Evolutionary conservation across 2,329 filamentous ascomycete genomes (phyloP), one percentile per base, ranked within the genome.

Genomic region (Pseudogymnoascus sp.): DNA sequence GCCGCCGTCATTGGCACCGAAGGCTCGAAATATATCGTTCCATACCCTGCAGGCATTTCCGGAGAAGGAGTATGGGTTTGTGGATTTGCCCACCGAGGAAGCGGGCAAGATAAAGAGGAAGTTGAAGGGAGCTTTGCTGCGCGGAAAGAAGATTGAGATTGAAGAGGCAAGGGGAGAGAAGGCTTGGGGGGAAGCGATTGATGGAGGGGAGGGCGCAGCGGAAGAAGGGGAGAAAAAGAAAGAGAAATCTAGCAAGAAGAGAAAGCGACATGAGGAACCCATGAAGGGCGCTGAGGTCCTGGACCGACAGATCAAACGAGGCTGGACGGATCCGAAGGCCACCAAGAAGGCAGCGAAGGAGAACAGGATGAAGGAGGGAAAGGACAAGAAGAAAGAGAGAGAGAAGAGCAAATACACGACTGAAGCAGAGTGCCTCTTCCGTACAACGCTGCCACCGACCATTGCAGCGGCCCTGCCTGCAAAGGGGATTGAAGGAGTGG

Each of bases 41-140:
- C 93, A 97, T 74, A 79, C 79, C 4, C 76, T 97, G 66, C 83
- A 91, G 70, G 92, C 92, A 0, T 96, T 96, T 65, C 93, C 93
- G 12, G 94, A 99, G 66, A 88, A 85, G 71, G 87, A 84, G 60
- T 99, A 91, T 84, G 94, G 93, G 61, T 99, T 89, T 75, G 79
- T 97, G 63, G 91, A 95, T 54, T 76, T 99, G 37, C 92, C 92
- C 0, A 75, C 73, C 2, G 83, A 84, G 74, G 91, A 96, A 66
- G 94, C 93, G 8, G 88, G 93, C n/a, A 96, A 91, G 74, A 75
- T 97, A 60, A 91, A 87, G 76, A 93, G 88, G 76, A 97, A 94
- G 76, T 81, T 97, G 58, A 89, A 96, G 78, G 93, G 93, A 32
- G 83, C 88, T 1, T 88, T 90, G 22, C 76, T 99, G 61, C 94